phyloP scores from a whole-genome alignment of 371 early-diverging fungal species.

The Circinella minor region DNA sequence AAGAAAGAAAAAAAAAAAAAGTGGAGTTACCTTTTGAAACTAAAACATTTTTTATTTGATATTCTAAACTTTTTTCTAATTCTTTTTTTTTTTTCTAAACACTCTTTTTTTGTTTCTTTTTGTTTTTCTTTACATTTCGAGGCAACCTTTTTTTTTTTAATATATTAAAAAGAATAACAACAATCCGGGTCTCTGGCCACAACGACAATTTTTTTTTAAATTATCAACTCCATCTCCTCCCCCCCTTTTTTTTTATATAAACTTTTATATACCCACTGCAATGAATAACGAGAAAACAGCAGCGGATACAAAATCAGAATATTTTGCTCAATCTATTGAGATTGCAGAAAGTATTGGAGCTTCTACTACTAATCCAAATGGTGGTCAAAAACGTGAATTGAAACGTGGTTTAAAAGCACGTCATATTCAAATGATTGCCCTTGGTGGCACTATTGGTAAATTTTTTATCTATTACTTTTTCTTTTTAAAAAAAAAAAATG shows the following conservation, averaged over 20 bases:
- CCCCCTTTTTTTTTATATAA: neutral
- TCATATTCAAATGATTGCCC: conserved; percentile 67
- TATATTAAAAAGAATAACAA: no score
- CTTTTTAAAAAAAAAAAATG: no score
- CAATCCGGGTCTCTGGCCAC: conserved; percentile 6
- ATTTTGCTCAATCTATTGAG: conserved; percentile 30
- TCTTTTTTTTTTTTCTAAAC: no score
- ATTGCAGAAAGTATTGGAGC: conserved; percentile 19
- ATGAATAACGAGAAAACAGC: neutral
- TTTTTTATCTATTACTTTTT: no score
- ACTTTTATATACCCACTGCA: conserved; percentile 1
- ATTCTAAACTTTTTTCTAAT: no score
- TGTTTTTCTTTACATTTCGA: no score
- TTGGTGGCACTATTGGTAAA: conserved; percentile 65
- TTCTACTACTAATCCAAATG: neutral
- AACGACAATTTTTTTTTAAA: neutral
- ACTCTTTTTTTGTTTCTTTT: no score
- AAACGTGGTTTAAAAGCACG: conserved; percentile 56
- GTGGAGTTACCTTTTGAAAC: no score
- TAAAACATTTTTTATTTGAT: no score
- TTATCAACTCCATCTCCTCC: neutral
- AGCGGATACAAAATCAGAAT: neutral
- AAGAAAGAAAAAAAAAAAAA: no score
- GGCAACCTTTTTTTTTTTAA: no score
- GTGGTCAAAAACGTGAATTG: conserved; percentile 20